Base-by-base conservation (phyloP, 2,329 filamentous ascomycete genomes). In the Colletotrichum sp. region DNA sequence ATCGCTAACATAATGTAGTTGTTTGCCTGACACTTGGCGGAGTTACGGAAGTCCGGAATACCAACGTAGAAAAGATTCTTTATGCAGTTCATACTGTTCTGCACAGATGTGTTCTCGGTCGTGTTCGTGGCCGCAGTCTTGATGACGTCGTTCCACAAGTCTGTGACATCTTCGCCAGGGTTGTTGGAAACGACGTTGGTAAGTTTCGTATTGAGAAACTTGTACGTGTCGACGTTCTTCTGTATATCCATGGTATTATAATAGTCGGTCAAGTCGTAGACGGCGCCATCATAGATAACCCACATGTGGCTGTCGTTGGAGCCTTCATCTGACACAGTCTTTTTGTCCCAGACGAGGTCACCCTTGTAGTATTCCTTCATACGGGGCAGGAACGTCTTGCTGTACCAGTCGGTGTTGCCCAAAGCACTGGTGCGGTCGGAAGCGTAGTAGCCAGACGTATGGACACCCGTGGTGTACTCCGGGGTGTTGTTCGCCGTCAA, bases 211-310 rank as follows among this genome's bases (percentile, higher is more conserved):
- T 97, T 93, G 34, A 99, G 88, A 85, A 98, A 99, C 12, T 90
- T 84, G 85, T 95, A 98, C 0, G 83, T 82, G 0, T 85, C 81
- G 7, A 88, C 80, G 71, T 92, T 87, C 78, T 93, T 88, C 80
- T 90, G 87, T 24, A 88, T 78, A 10, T 93, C 86, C 57, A 93
- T 85, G 0, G 96, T 98, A 82, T 95, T 89, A 85, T 96, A 96
- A 86, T 99, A 99, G 83, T 99, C 92, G 0, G 95, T 98, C 70
- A 99, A 85, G 82, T 99, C 98, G 82, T 97, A 99, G 24, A 99
- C 89, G 67, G 90, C 90, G 70, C 93, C 88, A 34, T 95, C 88
- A 77, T 98, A 92, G 71, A 94, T 93, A 78, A 95, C 93, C 96
- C 97, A 99, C 81, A 91, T 90, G 79, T 94, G 93, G 70, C 92